Percentiles rank a stretch among this genome's conserved stretches.
Conservation (phyloP, 805 yeast genomes). For the Ogataea nonfermentans region DNA sequence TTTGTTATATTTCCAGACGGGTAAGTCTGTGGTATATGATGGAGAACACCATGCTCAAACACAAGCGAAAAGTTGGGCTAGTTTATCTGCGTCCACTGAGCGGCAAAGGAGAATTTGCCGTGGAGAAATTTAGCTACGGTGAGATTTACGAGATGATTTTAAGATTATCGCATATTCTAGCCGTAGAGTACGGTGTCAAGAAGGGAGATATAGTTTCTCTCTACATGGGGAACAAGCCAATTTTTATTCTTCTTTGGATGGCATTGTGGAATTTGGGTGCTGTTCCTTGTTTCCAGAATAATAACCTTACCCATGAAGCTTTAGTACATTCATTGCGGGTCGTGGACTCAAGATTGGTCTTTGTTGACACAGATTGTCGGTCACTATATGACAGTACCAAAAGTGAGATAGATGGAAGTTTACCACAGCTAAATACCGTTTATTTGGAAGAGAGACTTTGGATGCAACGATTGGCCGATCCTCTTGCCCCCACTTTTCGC, state of each 20-base stretch:
- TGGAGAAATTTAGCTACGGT: slow-evolving; percentile 65
- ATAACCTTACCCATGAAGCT: slow-evolving; percentile 70
- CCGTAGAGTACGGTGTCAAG: slow-evolving; percentile 59
- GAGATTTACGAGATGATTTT: slow-evolving; percentile 67
- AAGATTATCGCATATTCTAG: slow-evolving; percentile 63
- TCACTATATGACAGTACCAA: slow-evolving; percentile 44
- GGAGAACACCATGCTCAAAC: slow-evolving; percentile 49
- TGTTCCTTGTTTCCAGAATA: slow-evolving; percentile 80
- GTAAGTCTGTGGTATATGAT: slow-evolving; percentile 71
- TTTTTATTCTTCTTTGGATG: slow-evolving; percentile 76
- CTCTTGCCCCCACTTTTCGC: slow-evolving; percentile 47
- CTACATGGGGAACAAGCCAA: slow-evolving; percentile 78
- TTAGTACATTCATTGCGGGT: slow-evolving; percentile 76
- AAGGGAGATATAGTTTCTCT: slow-evolving; percentile 70
- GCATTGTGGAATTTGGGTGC: slow-evolving; percentile 93
- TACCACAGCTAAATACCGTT: slow-evolving; percentile 30
- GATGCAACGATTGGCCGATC: slow-evolving; percentile 14
- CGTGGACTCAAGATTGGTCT: slow-evolving; percentile 60
- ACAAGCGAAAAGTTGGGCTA: slow-evolving; percentile 59
- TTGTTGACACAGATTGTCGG: slow-evolving; percentile 66
- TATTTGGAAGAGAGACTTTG: slow-evolving; percentile 23
- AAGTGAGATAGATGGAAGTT: slow-evolving; percentile 34
- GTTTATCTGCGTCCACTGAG: slow-evolving; percentile 52
- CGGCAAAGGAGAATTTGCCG: slow-evolving; percentile 45
- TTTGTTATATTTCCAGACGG: slow-evolving; percentile 34